phyloP scores from a whole-genome alignment of 1,284 basidiomycete genomes.

The Xerocomus nothofagi region DNA sequence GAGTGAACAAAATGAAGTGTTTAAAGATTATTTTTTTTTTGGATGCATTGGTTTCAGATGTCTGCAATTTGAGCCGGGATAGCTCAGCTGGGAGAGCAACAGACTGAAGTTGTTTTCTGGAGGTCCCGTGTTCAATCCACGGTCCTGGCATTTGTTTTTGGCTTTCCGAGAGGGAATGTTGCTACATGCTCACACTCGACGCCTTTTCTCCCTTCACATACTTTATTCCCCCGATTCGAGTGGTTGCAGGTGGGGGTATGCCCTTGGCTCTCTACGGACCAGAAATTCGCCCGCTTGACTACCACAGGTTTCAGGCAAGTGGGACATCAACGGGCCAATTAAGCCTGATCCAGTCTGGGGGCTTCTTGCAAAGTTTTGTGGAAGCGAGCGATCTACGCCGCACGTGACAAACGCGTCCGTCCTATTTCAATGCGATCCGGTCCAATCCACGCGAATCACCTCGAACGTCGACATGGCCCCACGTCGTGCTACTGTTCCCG shows the following conservation, averaged over 20 bases:
- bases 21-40: neutral
- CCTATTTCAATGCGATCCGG: constrained; percentile 4
- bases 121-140: constrained; percentile 58
- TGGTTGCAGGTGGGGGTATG: neutral
- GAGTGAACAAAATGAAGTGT: constrained; percentile 14
- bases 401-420: constrained; percentile 25
- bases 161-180: too few species aligned
- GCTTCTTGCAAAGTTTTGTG: constrained; percentile 1
- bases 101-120: constrained; percentile 53
- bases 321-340: neutral
- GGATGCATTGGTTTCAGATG: neutral
- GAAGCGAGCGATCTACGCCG: constrained; percentile 3
- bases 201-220: too few species aligned
- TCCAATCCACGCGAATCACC: neutral
- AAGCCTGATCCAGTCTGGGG: neutral
- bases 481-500: constrained; percentile 27
- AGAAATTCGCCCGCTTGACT: neutral
- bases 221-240: neutral
- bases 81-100: constrained; percentile 82
- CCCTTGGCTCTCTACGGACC: neutral
- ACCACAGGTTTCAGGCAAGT: neutral
- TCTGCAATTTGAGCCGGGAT: constrained; percentile 19
- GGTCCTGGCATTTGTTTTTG: constrained; percentile 44
- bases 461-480: constrained; percentile 23
- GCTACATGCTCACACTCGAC: too few species aligned